These are phyloP conservation scores for Punica granatum DNA, from an alignment of 345 rosid genomes.

Conservation along the genomic window DNA sequence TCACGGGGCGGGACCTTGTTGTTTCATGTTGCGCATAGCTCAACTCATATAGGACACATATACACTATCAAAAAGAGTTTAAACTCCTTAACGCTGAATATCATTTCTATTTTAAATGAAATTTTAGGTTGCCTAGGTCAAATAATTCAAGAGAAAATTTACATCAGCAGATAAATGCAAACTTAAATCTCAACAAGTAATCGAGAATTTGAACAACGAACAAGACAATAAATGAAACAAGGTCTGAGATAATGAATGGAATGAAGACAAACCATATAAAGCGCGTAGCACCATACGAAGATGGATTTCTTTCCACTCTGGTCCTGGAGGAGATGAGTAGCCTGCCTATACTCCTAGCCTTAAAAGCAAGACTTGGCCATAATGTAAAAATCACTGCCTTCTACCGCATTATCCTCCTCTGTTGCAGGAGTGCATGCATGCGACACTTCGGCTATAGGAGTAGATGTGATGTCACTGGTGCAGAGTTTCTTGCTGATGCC, in stretches of 20 bases:
- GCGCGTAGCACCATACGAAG: constrained; percentile 90
- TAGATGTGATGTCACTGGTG: constrained; percentile 61
- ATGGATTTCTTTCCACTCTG: constrained; percentile 71
- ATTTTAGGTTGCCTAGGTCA: too few species aligned
- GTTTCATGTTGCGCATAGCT: too few species aligned
- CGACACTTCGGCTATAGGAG: constrained; percentile 61
- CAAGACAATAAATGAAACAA: background rate
- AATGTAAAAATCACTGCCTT: constrained; percentile 74
- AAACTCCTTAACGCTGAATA: too few species aligned
- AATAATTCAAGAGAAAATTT: too few species aligned
- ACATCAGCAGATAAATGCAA: background rate
- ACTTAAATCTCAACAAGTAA: background rate
- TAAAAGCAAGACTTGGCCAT: constrained; percentile 84
- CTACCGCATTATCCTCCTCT: constrained; percentile 73
- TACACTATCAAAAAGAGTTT: too few species aligned
- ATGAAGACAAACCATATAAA: constrained; percentile 76
- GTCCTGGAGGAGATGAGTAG: constrained; percentile 75
- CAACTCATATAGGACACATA: too few species aligned
- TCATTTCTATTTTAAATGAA: too few species aligned
- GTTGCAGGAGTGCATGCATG: constrained; percentile 69
- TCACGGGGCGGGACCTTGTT: too few species aligned
- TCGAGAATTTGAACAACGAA: background rate
- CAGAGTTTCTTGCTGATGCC: constrained; percentile 78
- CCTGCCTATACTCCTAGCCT: constrained; percentile 76
- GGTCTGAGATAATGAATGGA: background rate